phyloP scores from a whole-genome alignment of 345 rosid species.

The Populus pruinosa region DNA sequence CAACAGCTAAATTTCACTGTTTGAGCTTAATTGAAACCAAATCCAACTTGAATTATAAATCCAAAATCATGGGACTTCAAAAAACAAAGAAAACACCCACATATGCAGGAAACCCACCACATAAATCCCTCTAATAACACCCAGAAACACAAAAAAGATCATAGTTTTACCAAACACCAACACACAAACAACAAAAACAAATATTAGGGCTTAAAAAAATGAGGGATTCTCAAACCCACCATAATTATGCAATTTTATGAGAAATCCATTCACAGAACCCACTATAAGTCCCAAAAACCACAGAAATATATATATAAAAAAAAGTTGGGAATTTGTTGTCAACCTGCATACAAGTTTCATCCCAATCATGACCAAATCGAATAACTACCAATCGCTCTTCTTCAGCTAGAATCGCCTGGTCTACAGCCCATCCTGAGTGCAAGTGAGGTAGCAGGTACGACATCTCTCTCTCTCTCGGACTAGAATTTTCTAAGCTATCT shows the following conservation, averaged over 20 bases:
- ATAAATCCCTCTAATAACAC: no score
- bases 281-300: neutral
- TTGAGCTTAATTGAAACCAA: neutral
- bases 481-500: neutral
- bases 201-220: no score
- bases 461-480: slow-evolving; percentile 29
- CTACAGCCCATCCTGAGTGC: slow-evolving; percentile 96
- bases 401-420: slow-evolving; percentile 89
- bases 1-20: neutral
- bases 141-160: no score
- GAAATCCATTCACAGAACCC: no score
- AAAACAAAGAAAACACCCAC: no score
- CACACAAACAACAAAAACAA: no score
- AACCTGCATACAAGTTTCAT: slow-evolving; percentile 97
- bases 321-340: neutral
- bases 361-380: slow-evolving; percentile 95
- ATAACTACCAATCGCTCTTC: slow-evolving; percentile 92
- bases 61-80: no score
- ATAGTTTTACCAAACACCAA: no score
- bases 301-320: neutral
- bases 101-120: no score
- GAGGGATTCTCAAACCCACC: no score
- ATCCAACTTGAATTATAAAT: neutral
- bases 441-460: slow-evolving; percentile 85
- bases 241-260: no score